Conservation (phyloP, 176 grass and related monocot species). For the Rhipidocladum racemiflorum region DNA sequence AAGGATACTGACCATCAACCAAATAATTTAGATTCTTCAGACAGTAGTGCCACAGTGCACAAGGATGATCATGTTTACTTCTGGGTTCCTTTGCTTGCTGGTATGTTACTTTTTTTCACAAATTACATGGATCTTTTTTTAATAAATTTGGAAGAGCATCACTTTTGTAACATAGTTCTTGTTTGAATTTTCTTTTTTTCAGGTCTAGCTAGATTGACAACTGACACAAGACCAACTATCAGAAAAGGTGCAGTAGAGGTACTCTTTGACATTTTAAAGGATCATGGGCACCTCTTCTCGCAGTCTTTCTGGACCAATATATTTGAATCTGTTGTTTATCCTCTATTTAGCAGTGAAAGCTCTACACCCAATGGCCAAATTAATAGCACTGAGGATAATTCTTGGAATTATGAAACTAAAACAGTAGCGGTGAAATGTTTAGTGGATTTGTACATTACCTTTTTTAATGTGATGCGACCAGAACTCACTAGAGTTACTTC, state of each 20-base stretch:
- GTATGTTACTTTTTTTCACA: conserved; percentile 34
- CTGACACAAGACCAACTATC: conserved; percentile 76
- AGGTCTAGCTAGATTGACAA: conserved; percentile 91
- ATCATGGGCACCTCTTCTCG: conserved; percentile 89
- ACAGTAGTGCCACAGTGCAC: conserved; percentile 51
- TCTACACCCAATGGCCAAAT: conserved; percentile 39
- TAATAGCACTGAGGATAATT: conserved; percentile 54
- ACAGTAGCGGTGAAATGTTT: conserved; percentile 72
- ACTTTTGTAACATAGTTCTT: conserved; percentile 21
- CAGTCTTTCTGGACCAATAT: conserved; percentile 75
- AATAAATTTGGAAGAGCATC: conserved; percentile 12
- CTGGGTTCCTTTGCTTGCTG: conserved; percentile 79
- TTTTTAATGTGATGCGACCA: conserved; percentile 74
- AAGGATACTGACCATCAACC: conserved; percentile 27
- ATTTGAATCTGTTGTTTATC: conserved; percentile 81
- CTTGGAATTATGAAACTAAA: conserved; percentile 68
- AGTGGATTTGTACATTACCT: conserved; percentile 64
- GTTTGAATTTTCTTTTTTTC: conserved; percentile 23
- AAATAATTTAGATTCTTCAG: conserved; percentile 41
- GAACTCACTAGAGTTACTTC: conserved; percentile 65
- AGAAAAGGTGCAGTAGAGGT: conserved; percentile 84
- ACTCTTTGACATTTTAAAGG: conserved; percentile 98
- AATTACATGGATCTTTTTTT: conserved; percentile 5
- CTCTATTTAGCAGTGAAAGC: conserved; percentile 60
- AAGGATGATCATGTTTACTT: conserved; percentile 80